phyloP scores from a whole-genome alignment of 2,329 filamentous ascomycete genomes.

The Monosporascus cannonballus region DNA sequence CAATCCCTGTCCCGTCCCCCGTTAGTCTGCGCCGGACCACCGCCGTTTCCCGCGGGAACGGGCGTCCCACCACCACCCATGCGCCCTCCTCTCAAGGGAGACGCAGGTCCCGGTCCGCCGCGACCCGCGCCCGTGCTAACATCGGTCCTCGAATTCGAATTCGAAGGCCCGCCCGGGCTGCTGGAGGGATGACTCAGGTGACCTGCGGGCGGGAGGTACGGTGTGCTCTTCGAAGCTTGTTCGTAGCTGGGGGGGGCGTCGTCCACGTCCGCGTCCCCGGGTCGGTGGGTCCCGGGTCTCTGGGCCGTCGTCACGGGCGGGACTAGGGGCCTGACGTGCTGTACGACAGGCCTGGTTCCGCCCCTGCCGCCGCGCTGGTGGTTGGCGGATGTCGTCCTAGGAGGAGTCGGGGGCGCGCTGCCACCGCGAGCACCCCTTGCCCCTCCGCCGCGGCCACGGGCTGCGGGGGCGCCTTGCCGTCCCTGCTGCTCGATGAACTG shows the following conservation, averaged over 20 bases:
- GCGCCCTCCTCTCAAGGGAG: constrained; percentile 41
- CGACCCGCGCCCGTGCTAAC: constrained; percentile 2
- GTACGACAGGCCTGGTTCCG: constrained; percentile 19
- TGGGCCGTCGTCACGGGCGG: constrained; percentile 31
- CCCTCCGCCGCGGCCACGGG: constrained; percentile 8
- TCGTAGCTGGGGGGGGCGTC: constrained; percentile 54
- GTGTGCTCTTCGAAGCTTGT: constrained; percentile 45
- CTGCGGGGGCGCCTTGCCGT: constrained; percentile 22
- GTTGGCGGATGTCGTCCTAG: constrained; percentile 18
- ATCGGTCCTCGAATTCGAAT: constrained; percentile 11
- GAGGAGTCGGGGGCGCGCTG: constrained; percentile 15
- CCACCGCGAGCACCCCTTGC: constrained; percentile 15
- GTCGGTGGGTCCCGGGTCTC: constrained; percentile 22
- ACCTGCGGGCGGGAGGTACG: constrained; percentile 46
- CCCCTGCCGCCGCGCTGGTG: constrained; percentile 13
- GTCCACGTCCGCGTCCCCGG: constrained; percentile 35
- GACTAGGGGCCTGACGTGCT: constrained; percentile 41
- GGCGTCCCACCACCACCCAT: constrained; percentile 6
- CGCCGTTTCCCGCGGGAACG: constrained; percentile 7
- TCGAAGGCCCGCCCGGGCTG: constrained; percentile 20
- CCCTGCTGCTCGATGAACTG: constrained; percentile 64
- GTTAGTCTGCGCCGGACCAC: constrained; percentile 2
- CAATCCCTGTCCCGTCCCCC: neutral
- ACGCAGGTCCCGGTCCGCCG: constrained; percentile 15
- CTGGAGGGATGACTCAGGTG: constrained; percentile 44